phyloP scores from a whole-genome alignment of 2,329 filamentous ascomycete genomes.

The Cercospora beticola region DNA sequence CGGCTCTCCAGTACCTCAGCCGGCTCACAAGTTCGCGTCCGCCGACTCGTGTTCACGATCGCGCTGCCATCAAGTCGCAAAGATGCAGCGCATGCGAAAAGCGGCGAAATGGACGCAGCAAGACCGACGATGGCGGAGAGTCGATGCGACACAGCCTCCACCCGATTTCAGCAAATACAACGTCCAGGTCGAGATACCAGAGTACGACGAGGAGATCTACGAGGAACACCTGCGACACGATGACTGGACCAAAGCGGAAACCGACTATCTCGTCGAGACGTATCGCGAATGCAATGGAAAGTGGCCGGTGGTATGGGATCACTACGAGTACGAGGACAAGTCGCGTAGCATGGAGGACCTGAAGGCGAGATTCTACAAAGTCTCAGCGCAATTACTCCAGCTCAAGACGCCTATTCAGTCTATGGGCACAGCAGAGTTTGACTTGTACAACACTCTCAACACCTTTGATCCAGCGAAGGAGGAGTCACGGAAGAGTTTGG shows the following conservation, averaged over 20 bases:
- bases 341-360: conserved; percentile 79
- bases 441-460: conserved; percentile 77
- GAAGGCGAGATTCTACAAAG: conserved; percentile 85
- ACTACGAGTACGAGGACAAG: conserved; percentile 56
- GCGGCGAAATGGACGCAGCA: conserved; percentile 21
- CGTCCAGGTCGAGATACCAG: conserved; percentile 71
- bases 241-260: conserved; percentile 88
- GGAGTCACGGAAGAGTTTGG: conserved; percentile 77
- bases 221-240: conserved; percentile 61
- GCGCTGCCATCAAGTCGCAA: conserved; percentile 1
- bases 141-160: conserved; percentile 8
- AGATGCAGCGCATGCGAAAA: conserved; percentile 19
- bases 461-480: conserved; percentile 84
- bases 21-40: not conserved
- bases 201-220: conserved; percentile 88
- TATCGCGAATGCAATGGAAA: conserved; percentile 79
- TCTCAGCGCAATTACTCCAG: conserved; percentile 79
- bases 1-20: not conserved
- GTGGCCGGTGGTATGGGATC: conserved; percentile 89
- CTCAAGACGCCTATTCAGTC: conserved; percentile 75
- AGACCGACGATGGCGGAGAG: conserved; percentile 18
- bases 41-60: not conserved
- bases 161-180: conserved; percentile 78
- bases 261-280: conserved; percentile 79
- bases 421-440: conserved; percentile 85